Evolutionary conservation across 2,329 filamentous ascomycete genomes (phyloP), one percentile per base, ranked within the genome.

Genomic region (Fusarium poae): DNA sequence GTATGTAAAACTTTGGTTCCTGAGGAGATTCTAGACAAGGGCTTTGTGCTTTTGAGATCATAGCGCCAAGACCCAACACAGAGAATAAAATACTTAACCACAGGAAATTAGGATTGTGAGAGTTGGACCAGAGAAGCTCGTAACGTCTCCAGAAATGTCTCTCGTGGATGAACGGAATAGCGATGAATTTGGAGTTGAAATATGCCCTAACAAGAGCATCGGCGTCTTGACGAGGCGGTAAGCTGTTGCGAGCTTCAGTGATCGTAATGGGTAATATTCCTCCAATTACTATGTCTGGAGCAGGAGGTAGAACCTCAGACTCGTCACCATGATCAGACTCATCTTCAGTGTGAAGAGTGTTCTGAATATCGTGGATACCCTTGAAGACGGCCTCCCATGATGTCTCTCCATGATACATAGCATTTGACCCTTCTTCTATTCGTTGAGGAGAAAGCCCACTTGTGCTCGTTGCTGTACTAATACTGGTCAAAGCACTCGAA

Each of bases 21-120:
- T 57, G 70, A 44, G 62, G 70, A 48, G 55, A 59, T 27, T 44
- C 45, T 12, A 46, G 57, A 53, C 59, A 25, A 76, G 64, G 27
- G 32, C 74, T 75, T 61, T 79, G 77, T 50, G 71, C 61, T 39
- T 75, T 72, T 25, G 76, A 73, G 23, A 83, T 76, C 18, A 79
- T 76, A 32, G 78, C 74, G 2, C 82, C 82, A 6, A 79, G 78
- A 62, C 77, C 78, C 39, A 86, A 67, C 46, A 85, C 79, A 8
- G 83, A 85, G 60, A 84, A 83, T 48, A 86, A 75, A 39, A 84
- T 82, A 67, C 83, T 85, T 44, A 85, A 75, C 84, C 84, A 86
- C 27, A 86, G 76, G 15, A 84, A 74, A 62, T 79, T 81, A 5
- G 80, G 75, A 1, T 76, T 74, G 6, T 75, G 68, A 1, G 83